Evolutionary conservation across 805 yeast genomes (phyloP).

Genomic region (Ogataea degrootiae): DNA sequence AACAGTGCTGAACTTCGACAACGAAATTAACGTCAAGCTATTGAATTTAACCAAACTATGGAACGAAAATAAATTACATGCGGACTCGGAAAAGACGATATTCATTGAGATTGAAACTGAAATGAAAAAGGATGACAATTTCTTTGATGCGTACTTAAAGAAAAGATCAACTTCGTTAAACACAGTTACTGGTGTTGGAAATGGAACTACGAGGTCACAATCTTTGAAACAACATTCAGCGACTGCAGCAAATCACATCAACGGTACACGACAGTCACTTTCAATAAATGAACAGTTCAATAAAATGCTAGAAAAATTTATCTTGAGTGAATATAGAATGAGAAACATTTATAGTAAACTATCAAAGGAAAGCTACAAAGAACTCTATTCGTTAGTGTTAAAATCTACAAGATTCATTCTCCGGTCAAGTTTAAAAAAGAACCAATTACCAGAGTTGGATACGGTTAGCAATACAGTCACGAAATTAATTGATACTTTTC

Average conservation of each 20-base stretch:
- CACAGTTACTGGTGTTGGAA: neutral
- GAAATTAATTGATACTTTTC: constrained; percentile 28
- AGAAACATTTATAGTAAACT: constrained; percentile 27
- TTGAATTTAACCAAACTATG: constrained; percentile 4
- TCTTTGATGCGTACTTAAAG: constrained; percentile 18
- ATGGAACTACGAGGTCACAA: neutral
- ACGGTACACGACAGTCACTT: neutral
- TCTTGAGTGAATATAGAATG: constrained; percentile 33
- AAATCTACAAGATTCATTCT: constrained; percentile 36
- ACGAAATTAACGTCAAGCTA: constrained; percentile 9
- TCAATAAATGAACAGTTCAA: constrained; percentile 9
- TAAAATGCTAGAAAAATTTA: constrained; percentile 26
- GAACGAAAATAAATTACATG: constrained; percentile 1
- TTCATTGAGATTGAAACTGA: constrained; percentile 10
- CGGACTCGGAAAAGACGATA: constrained; percentile 3
- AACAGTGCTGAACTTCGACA: constrained; percentile 10
- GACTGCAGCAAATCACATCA: neutral
- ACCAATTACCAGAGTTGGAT: constrained; percentile 24
- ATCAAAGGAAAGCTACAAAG: constrained; percentile 27
- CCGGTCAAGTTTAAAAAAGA: constrained; percentile 19
- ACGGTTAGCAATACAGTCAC: constrained; percentile 33
- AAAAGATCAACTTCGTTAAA: constrained; percentile 9
- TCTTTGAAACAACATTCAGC: neutral
- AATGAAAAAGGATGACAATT: constrained; percentile 13
- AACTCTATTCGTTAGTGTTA: constrained; percentile 32